Conservation (phyloP, 352 stramenopile genomes). For the Phytophthora europaea region DNA sequence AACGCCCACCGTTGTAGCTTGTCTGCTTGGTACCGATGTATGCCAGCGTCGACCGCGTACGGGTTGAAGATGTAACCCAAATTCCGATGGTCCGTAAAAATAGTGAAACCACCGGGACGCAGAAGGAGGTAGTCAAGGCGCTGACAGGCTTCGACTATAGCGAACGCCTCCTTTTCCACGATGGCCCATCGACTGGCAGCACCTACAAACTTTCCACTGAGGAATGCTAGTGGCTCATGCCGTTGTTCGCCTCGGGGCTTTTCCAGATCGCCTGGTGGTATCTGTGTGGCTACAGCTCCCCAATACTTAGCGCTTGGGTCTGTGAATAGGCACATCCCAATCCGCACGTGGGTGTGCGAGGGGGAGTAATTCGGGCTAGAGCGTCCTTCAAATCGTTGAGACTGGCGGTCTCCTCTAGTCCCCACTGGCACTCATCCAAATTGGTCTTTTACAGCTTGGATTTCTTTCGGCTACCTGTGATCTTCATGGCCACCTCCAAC, state of each 20-base stretch:
- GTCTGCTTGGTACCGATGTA: neutral
- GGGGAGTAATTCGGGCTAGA: slow-evolving; percentile 24
- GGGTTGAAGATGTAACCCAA: slow-evolving; percentile 5
- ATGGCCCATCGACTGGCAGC: neutral
- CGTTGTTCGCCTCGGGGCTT: neutral
- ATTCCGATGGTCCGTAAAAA: slow-evolving; percentile 1
- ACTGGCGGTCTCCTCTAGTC: slow-evolving; percentile 9
- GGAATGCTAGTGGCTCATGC: neutral
- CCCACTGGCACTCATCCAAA: neutral
- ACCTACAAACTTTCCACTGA: neutral
- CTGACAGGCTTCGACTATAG: neutral
- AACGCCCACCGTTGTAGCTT: neutral
- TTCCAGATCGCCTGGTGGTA: slow-evolving; percentile 12
- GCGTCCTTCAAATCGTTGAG: neutral
- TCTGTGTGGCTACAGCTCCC: slow-evolving; percentile 25
- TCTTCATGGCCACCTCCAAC: slow-evolving; percentile 20
- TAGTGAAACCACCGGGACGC: neutral
- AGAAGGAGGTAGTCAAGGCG: slow-evolving; percentile 1
- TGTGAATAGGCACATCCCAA: slow-evolving; percentile 31
- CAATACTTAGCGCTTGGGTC: slow-evolving; percentile 30
- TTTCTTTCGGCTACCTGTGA: slow-evolving; percentile 28
- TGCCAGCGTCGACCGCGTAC: neutral
- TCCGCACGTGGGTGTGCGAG: slow-evolving; percentile 24
- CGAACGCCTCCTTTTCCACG: neutral
- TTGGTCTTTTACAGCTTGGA: slow-evolving; percentile 11